phyloP scores from a whole-genome alignment of 2,329 filamentous ascomycete genomes.

The Gremmenia infestans region DNA sequence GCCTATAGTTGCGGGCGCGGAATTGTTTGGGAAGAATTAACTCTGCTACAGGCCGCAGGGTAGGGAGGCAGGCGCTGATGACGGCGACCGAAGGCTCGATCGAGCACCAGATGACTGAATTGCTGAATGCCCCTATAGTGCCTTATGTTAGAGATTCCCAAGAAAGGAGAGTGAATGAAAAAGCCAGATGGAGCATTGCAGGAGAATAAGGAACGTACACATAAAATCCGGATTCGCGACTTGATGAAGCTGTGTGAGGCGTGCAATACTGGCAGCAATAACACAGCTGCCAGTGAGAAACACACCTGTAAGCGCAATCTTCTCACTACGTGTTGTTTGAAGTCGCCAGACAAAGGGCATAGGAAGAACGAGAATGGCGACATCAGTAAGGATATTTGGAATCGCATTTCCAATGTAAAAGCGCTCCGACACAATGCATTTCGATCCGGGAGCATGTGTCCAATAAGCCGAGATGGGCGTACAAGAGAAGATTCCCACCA shows the following conservation, averaged over 20 bases:
- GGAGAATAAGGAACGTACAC: not conserved
- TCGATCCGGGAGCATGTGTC: not conserved
- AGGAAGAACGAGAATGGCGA: slow-evolving; percentile 8
- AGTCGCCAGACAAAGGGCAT: slow-evolving; percentile 6
- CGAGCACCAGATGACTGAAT: slow-evolving; percentile 5
- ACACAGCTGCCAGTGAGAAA: slow-evolving; percentile 6
- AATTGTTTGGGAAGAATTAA: not conserved
- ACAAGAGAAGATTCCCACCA: slow-evolving; percentile 6
- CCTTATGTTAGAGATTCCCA: not conserved
- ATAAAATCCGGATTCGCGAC: not conserved
- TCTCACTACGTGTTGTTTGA: not conserved
- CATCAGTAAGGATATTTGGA: slow-evolving; percentile 9
- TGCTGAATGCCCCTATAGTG: not conserved
- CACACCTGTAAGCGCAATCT: slow-evolving; percentile 6
- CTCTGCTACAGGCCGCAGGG: not conserved
- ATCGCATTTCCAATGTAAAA: slow-evolving; percentile 6
- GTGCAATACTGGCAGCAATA: not conserved
- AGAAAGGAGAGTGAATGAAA: too few species aligned
- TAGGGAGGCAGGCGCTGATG: slow-evolving; percentile 8
- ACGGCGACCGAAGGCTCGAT: slow-evolving; percentile 4
- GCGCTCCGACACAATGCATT: not conserved
- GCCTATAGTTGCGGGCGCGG: not conserved
- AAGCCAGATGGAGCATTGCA: too few species aligned
- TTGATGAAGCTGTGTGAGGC: not conserved
- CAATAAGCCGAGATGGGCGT: slow-evolving; percentile 1